Percentiles rank a stretch among this genome's conserved stretches.
These are phyloP conservation scores for Rhizopus sp. DNA, from an alignment of 371 early-diverging fungal species.

Conservation along the genomic window DNA sequence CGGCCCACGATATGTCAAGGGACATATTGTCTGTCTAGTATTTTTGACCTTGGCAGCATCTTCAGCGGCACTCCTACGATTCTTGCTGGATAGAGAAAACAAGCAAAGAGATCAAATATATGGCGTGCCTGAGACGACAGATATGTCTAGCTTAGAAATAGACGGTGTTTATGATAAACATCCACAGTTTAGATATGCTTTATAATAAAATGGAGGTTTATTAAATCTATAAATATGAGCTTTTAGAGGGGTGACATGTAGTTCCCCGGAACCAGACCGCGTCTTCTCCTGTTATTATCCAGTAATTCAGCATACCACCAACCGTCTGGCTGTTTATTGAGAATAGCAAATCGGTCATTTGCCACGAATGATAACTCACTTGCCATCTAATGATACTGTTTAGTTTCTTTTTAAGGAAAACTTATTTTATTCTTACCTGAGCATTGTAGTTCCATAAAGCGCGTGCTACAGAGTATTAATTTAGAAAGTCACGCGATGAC, in stretches of 20 bases:
- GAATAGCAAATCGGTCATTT: slow-evolving; percentile 29
- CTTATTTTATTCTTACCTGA: slow-evolving; percentile 16
- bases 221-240: slow-evolving; percentile 1
- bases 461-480: slow-evolving; percentile 5
- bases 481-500: neutral
- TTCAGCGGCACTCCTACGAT: slow-evolving; percentile 29
- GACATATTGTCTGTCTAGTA: slow-evolving; percentile 55
- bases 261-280: slow-evolving; percentile 39
- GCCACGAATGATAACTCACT: slow-evolving; percentile 30
- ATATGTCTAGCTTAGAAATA: slow-evolving; percentile 18
- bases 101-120: slow-evolving; percentile 33
- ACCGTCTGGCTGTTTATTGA: slow-evolving; percentile 35
- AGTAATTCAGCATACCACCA: slow-evolving; percentile 41
- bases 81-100: slow-evolving; percentile 51
- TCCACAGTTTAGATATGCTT: slow-evolving; percentile 29
- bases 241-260: slow-evolving; percentile 24
- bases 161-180: slow-evolving; percentile 25
- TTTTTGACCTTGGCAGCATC: slow-evolving; percentile 25
- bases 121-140: slow-evolving; percentile 11
- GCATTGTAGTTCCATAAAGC: slow-evolving; percentile 27
- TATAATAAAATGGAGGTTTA: slow-evolving; percentile 8
- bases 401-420: neutral
- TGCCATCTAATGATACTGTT: slow-evolving; percentile 13
- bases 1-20: slow-evolving; percentile 51
- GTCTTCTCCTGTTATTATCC: slow-evolving; percentile 16